Percentiles rank a stretch among this genome's conserved stretches.
phyloP scores from a whole-genome alignment of 176 grass and related monocot species.

The Triticum monococcum region DNA sequence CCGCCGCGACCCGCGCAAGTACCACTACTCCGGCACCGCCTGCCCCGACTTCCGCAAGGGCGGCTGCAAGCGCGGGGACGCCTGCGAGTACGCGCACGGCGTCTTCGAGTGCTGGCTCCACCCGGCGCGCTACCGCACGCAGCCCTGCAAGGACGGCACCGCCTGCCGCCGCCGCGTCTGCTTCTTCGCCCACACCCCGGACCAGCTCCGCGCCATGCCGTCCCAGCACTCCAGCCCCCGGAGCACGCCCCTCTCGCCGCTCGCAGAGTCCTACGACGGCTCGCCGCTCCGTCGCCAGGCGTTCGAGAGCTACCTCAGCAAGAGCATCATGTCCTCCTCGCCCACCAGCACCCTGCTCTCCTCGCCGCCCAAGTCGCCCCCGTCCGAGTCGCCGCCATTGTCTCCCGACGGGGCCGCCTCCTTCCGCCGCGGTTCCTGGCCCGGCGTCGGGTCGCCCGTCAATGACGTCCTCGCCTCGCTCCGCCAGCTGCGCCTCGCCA shows the following conservation, averaged over 20 bases:
- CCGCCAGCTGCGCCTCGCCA: constrained; percentile 64
- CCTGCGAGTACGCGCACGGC: constrained; percentile 91
- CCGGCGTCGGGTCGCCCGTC: constrained; percentile 41
- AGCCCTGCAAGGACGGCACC: constrained; percentile 96
- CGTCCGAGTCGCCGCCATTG: constrained; percentile 79
- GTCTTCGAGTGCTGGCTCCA: constrained; percentile 99
- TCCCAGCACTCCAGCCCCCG: constrained; percentile 57
- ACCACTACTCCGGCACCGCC: constrained; percentile 85
- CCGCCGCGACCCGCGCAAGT: constrained; percentile 82
- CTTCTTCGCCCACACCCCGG: constrained; percentile 91
- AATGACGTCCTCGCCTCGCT: constrained; percentile 64
- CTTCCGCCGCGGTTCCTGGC: constrained; percentile 41
- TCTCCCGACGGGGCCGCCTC: constrained; percentile 46
- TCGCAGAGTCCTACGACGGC: constrained; percentile 68
- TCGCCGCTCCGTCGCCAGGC: constrained; percentile 72
- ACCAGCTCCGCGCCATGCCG: constrained; percentile 77
- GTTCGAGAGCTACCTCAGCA: constrained; percentile 57
- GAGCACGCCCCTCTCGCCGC: not conserved
- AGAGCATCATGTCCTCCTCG: constrained; percentile 54
- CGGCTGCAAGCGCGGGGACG: constrained; percentile 80
- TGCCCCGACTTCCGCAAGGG: constrained; percentile 98
- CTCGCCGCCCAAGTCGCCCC: constrained; percentile 60
- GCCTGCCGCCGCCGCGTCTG: constrained; percentile 84
- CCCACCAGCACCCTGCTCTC: constrained; percentile 78
- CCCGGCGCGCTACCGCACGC: constrained; percentile 85